Evolutionary conservation across 345 rosid genomes (phyloP).

Genomic region (Syzygium oleosum): DNA sequence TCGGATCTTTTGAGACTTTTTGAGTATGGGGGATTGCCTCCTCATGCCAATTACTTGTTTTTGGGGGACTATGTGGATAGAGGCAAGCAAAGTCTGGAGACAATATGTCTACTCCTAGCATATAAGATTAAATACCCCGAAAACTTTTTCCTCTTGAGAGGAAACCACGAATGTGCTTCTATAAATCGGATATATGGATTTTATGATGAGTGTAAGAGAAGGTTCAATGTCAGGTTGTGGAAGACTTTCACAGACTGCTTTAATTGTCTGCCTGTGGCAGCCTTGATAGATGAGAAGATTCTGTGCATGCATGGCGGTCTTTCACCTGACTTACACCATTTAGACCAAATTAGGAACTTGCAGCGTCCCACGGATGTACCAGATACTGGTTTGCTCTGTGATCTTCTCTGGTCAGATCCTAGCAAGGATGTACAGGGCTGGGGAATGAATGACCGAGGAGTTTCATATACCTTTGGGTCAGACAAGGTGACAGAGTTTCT

Average conservation of each 20-base stretch:
- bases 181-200: conserved; percentile 45
- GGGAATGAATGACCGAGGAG: conserved; percentile 91
- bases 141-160: conserved; percentile 39
- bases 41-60: conserved; percentile 65
- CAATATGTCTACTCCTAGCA: conserved; percentile 38
- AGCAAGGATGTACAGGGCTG: conserved; percentile 61
- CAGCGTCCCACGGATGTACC: conserved; percentile 74
- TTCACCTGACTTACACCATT: conserved; percentile 59
- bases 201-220: conserved; percentile 61
- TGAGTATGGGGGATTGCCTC: conserved; percentile 83
- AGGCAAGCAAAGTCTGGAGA: conserved; percentile 40
- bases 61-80: conserved; percentile 88
- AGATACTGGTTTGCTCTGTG: conserved; percentile 78
- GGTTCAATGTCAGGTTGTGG: conserved; percentile 76
- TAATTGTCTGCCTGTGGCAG: conserved; percentile 45
- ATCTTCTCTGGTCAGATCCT: conserved; percentile 90
- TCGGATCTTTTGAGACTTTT: conserved; percentile 79
- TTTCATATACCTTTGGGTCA: conserved; percentile 57
- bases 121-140: conserved; percentile 38
- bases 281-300: conserved; percentile 64
- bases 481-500: conserved; percentile 72
- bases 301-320: conserved; percentile 91
- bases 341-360: conserved; percentile 59
- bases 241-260: conserved; percentile 31
- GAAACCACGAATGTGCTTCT: conserved; percentile 47